A percentile compares a stretch with the other conserved stretches of the same genome.
Evolutionary conservation across 441 rosid species (phyloP).

Genomic region (Euphorbia schlechtendalii): DNA sequence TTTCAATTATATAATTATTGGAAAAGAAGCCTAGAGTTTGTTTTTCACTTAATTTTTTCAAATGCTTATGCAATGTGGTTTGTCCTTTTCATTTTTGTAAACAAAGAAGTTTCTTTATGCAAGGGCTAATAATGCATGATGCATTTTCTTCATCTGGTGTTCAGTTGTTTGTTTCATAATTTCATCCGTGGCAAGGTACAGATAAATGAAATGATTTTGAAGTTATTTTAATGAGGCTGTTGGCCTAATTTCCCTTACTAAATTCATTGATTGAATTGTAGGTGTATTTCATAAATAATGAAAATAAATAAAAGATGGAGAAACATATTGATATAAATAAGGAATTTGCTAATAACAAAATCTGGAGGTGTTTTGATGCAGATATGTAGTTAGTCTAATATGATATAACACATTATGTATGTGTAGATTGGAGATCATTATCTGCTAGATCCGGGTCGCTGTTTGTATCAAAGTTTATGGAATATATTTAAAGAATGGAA

Average conservation of each 20-base stretch:
- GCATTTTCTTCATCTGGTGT: neutral
- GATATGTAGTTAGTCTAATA: no score
- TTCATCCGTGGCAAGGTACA: neutral
- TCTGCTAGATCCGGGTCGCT: no score
- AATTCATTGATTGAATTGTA: neutral
- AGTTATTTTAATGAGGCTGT: neutral
- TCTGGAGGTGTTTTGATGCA: no score
- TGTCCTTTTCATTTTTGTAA: neutral
- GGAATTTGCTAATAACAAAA: neutral
- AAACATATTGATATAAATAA: slow-evolving; percentile 1
- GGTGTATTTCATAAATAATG: neutral
- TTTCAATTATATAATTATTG: neutral
- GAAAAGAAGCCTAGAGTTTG: slow-evolving; percentile 1
- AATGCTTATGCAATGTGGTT: neutral
- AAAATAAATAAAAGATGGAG: neutral
- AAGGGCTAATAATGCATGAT: neutral
- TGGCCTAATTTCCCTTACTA: neutral
- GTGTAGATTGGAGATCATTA: no score
- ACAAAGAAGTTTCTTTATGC: neutral
- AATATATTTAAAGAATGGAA: no score
- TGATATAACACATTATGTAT: no score
- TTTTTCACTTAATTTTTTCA: neutral
- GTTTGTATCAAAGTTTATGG: no score
- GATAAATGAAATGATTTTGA: neutral
- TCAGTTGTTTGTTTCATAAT: neutral